Evolutionary conservation across 495 filamentous ascomycete genomes (phyloP).

Genomic region (Neurospora pannonica): DNA sequence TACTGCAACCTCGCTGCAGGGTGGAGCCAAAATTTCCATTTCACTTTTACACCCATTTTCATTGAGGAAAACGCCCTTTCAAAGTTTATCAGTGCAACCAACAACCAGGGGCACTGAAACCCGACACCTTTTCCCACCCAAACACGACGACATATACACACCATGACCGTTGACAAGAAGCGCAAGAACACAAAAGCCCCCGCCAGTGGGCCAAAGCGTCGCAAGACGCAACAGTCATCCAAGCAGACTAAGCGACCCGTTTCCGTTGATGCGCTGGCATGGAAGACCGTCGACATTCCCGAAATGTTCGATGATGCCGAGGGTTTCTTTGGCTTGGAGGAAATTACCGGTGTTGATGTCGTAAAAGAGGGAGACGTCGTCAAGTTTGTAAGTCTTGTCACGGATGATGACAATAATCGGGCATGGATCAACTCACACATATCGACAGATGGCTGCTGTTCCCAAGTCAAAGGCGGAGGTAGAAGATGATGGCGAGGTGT

Average conservation of each 20-base stretch:
- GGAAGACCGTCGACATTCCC: conserved; percentile 74
- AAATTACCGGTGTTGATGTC: conserved; percentile 83
- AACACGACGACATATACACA: background rate
- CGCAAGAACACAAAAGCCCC: conserved; percentile 30
- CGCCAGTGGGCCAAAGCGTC: conserved; percentile 33
- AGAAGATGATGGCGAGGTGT: conserved; percentile 32
- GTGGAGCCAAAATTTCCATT: conserved; percentile 18
- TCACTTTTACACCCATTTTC: background rate
- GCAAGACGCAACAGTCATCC: conserved; percentile 24
- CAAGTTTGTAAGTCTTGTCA: conserved; percentile 37
- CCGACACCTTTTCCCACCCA: background rate
- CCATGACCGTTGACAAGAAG: conserved; percentile 33
- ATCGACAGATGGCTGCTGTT: conserved; percentile 13
- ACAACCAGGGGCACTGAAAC: background rate
- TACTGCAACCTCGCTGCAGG: background rate
- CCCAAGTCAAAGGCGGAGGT: conserved; percentile 2
- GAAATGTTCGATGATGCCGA: conserved; percentile 86
- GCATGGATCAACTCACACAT: background rate
- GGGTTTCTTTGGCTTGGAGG: conserved; percentile 89
- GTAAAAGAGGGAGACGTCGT: conserved; percentile 46
- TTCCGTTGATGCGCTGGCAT: conserved; percentile 59
- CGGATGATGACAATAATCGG: conserved; percentile 12
- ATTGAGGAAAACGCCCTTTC: background rate
- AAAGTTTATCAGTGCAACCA: background rate
- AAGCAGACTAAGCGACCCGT: conserved; percentile 25